Evolutionary conservation across 2,329 filamentous ascomycete species (phyloP).

Genomic region (Pseudogymnoascus sp.): DNA sequence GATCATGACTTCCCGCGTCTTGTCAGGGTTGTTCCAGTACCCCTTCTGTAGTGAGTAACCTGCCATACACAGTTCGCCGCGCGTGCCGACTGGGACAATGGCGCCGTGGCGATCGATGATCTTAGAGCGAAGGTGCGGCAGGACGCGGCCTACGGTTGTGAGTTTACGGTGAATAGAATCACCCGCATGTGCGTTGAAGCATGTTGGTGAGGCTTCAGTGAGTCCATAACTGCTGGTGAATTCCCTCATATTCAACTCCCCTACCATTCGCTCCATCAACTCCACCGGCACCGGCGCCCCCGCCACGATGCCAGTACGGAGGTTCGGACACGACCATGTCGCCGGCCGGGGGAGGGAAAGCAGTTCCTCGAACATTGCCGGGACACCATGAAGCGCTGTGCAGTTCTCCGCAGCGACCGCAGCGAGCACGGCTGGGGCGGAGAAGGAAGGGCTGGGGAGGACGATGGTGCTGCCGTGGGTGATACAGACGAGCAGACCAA

Average conservation of each 20-base stretch:
- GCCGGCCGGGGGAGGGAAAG: slow-evolving; percentile 21
- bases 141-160: slow-evolving; percentile 64
- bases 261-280: slow-evolving; percentile 64
- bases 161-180: slow-evolving; percentile 59
- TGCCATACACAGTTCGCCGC: slow-evolving; percentile 69
- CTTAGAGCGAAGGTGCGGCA: slow-evolving; percentile 70
- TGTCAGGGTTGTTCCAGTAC: slow-evolving; percentile 63
- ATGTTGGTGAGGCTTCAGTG: slow-evolving; percentile 70
- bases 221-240: slow-evolving; percentile 61
- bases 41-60: slow-evolving; percentile 67
- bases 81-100: slow-evolving; percentile 57
- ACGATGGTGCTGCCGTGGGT: slow-evolving; percentile 71
- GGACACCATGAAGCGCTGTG: slow-evolving; percentile 73
- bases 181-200: slow-evolving; percentile 70
- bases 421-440: slow-evolving; percentile 55
- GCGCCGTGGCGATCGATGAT: slow-evolving; percentile 62
- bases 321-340: slow-evolving; percentile 33
- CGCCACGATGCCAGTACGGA: slow-evolving; percentile 72
- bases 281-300: slow-evolving; percentile 69
- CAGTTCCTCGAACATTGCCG: slow-evolving; percentile 53
- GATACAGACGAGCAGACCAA: slow-evolving; percentile 63
- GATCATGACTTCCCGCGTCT: slow-evolving; percentile 56
- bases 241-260: slow-evolving; percentile 65
- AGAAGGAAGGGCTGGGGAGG: slow-evolving; percentile 68
- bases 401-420: slow-evolving; percentile 60